Percentiles rank a stretch among this genome's conserved stretches.
phyloP scores from a whole-genome alignment of 1,139 yeast species.

The Saccharomyces hybrid region DNA sequence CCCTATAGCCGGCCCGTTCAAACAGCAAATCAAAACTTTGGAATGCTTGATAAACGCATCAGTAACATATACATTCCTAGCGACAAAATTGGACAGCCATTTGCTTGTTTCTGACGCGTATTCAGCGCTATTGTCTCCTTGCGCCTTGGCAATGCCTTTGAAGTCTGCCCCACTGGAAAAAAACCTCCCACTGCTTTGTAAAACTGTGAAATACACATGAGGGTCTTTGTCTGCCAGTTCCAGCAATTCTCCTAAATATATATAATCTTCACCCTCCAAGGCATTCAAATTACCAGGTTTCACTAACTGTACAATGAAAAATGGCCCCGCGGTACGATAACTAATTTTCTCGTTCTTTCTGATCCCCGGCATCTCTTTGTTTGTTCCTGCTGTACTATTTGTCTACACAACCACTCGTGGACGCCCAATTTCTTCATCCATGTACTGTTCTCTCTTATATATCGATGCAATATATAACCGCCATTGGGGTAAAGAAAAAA shows the following conservation, averaged over 20 bases:
- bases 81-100: conserved; percentile 47
- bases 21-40: conserved; percentile 64
- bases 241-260: conserved; percentile 51
- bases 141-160: conserved; percentile 31
- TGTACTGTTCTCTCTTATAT: not conserved
- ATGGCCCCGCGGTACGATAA: conserved; percentile 18
- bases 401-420: not conserved
- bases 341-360: conserved; percentile 13
- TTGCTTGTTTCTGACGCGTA: conserved; percentile 37
- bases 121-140: conserved; percentile 7
- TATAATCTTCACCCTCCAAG: conserved; percentile 58
- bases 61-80: conserved; percentile 53
- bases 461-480: not conserved
- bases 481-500: not conserved
- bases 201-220: conserved; percentile 55
- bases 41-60: conserved; percentile 63
- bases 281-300: conserved; percentile 62
- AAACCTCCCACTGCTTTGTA: conserved; percentile 66
- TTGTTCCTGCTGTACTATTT: not conserved
- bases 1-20: conserved; percentile 87
- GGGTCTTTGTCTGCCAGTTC: conserved; percentile 63
- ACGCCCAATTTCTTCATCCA: not conserved
- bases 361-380: conserved; percentile 1
- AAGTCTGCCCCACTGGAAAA: conserved; percentile 87
- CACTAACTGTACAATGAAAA: conserved; percentile 54